phyloP scores from a whole-genome alignment of 225 moss, liverwort and hornwort genomes.

The Marchantia polymorpha region DNA sequence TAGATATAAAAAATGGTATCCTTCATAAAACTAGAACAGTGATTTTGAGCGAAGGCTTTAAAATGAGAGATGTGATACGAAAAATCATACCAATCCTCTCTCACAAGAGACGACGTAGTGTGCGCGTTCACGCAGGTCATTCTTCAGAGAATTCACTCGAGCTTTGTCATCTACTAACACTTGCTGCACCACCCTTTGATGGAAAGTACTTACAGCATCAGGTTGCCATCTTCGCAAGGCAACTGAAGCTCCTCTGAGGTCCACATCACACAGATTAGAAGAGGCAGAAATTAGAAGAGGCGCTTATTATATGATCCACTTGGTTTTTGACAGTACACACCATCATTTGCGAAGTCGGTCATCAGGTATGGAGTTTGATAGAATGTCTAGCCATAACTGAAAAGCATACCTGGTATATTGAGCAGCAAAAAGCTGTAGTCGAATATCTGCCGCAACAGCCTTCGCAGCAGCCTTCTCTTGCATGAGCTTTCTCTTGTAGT shows the following conservation, averaged over 20 bases:
- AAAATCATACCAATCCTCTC: conserved; percentile 31
- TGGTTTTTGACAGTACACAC: too few species aligned
- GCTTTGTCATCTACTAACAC: conserved; percentile 26
- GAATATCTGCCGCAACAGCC: neutral
- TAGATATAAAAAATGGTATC: neutral
- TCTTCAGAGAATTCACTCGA: conserved; percentile 8
- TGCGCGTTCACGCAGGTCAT: conserved; percentile 28
- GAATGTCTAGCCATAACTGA: too few species aligned
- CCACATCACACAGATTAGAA: neutral
- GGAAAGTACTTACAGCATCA: conserved; percentile 37
- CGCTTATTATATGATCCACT: too few species aligned
- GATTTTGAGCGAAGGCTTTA: too few species aligned
- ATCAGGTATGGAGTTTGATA: too few species aligned
- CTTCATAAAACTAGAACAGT: neutral
- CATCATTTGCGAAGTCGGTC: too few species aligned
- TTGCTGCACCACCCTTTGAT: conserved; percentile 42
- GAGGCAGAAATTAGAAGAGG: neutral
- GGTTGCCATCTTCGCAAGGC: conserved; percentile 50
- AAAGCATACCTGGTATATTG: neutral
- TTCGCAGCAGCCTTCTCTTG: conserved; percentile 10
- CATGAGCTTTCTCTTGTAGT: conserved; percentile 2
- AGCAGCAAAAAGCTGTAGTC: neutral
- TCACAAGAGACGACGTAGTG: conserved; percentile 10
- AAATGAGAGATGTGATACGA: neutral
- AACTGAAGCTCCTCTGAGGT: conserved; percentile 31